These are phyloP conservation scores for Alternaria alternata DNA, from an alignment of 2,329 filamentous ascomycete genomes.

Conservation along the genomic window DNA sequence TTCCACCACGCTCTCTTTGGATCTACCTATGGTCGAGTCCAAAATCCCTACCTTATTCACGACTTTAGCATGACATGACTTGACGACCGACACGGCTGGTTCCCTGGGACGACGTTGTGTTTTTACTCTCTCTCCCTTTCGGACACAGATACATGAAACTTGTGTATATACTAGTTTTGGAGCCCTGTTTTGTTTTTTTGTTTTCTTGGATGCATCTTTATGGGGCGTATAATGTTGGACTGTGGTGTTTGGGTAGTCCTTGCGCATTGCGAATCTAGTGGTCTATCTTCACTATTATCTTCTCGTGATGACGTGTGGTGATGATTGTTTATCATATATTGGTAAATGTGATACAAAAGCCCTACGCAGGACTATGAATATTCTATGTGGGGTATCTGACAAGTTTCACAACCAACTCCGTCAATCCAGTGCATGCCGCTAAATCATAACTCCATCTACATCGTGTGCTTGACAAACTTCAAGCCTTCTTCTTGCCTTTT, in stretches of 20 bases:
- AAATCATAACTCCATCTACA: background rate
- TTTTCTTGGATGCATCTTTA: background rate
- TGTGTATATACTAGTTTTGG: constrained; percentile 4
- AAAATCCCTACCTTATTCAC: constrained; percentile 1
- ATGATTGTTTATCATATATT: background rate
- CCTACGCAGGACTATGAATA: background rate
- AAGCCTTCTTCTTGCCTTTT: constrained; percentile 36
- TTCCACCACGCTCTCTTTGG: constrained; percentile 2
- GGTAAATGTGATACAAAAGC: background rate
- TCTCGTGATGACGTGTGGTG: background rate
- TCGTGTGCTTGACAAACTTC: background rate
- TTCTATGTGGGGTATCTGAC: background rate
- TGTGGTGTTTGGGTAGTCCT: background rate
- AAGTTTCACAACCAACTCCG: background rate
- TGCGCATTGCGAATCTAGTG: background rate
- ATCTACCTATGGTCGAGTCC: background rate
- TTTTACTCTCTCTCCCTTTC: background rate
- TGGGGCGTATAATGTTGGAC: background rate
- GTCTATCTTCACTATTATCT: background rate
- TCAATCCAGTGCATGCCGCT: background rate
- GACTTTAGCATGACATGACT: constrained; percentile 16
- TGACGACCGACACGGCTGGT: constrained; percentile 8
- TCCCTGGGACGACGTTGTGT: background rate
- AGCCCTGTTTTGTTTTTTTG: background rate
- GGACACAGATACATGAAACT: background rate